Evolutionary conservation across 2,329 filamentous ascomycete species (phyloP).

Genomic region (Sporothrix phasma): DNA sequence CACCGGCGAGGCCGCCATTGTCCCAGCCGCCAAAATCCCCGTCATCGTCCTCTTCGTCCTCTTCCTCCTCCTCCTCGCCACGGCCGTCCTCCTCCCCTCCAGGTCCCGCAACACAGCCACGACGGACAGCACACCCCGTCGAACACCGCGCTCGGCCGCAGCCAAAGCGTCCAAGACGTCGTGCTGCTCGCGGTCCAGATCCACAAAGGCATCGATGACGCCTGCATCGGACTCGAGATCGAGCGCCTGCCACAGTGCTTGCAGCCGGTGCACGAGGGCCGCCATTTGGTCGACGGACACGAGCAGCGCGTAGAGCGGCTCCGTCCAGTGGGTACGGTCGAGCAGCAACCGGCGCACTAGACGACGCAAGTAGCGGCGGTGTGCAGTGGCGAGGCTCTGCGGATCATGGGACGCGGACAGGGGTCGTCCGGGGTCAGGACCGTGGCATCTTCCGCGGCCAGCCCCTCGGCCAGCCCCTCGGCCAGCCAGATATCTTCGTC

Average conservation of each 20-base stretch:
- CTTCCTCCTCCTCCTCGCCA: conserved; percentile 27
- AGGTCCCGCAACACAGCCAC: conserved; percentile 43
- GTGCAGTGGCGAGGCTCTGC: conserved; percentile 71
- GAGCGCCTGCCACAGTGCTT: conserved; percentile 64
- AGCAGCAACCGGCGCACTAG: conserved; percentile 59
- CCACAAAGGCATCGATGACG: conserved; percentile 64
- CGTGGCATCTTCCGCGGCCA: conserved; percentile 15
- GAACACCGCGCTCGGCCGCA: conserved; percentile 53
- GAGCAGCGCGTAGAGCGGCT: conserved; percentile 55
- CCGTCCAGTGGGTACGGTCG: conserved; percentile 50
- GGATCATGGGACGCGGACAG: conserved; percentile 48
- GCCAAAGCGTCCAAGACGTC: conserved; percentile 57
- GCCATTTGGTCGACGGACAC: conserved; percentile 73
- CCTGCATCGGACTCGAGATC: conserved; percentile 77
- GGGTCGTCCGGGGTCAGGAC: conserved; percentile 12
- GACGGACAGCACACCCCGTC: conserved; percentile 56
- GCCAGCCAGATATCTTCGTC: conserved; percentile 36
- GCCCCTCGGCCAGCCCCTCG: conserved; percentile 6
- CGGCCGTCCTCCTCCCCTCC: conserved; percentile 25
- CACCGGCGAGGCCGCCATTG: conserved; percentile 24
- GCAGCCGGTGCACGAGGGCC: conserved; percentile 64
- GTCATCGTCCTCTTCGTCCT: conserved; percentile 27
- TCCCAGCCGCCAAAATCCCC: conserved; percentile 27
- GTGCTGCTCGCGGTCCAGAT: conserved; percentile 61
- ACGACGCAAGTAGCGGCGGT: conserved; percentile 63